Conservation (phyloP, 192 early-diverging fungal species). For the Coemansia sp. region DNA sequence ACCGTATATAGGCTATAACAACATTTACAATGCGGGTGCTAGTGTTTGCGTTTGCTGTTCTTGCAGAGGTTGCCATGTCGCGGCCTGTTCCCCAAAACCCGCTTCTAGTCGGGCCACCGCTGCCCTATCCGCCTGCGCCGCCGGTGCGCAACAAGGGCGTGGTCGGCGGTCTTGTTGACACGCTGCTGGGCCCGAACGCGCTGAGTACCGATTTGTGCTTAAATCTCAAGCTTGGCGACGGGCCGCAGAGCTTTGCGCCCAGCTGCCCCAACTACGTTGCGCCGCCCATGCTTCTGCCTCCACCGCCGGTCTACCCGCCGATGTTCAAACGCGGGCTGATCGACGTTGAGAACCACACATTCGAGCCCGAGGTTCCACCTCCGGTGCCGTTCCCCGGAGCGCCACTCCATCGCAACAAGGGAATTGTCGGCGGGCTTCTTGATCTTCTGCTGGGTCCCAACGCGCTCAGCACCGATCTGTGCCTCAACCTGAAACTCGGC, state of each 20-base stretch:
- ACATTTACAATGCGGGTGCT: constrained; percentile 39
- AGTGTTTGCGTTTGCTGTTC: constrained; percentile 42
- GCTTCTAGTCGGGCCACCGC: constrained; percentile 12
- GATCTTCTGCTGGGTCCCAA: constrained; percentile 50
- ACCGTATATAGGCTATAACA: not conserved
- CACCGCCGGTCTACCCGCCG: constrained; percentile 12
- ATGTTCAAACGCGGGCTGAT: constrained; percentile 49
- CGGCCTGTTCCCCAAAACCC: constrained; percentile 29
- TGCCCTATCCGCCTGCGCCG: constrained; percentile 33
- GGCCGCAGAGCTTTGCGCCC: constrained; percentile 49
- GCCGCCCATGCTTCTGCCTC: constrained; percentile 42
- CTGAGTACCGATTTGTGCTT: constrained; percentile 41
- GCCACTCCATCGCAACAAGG: constrained; percentile 42
- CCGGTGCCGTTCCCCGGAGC: constrained; percentile 34
- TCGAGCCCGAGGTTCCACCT: constrained; percentile 24
- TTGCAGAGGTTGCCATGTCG: constrained; percentile 41
- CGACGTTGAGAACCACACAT: constrained; percentile 32
- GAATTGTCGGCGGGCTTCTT: constrained; percentile 38
- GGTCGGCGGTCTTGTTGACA: constrained; percentile 42
- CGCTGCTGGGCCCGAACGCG: constrained; percentile 41
- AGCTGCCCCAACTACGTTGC: constrained; percentile 48
- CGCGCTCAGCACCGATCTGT: constrained; percentile 40
- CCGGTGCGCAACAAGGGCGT: constrained; percentile 46
- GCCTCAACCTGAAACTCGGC: constrained; percentile 50
- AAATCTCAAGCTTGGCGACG: constrained; percentile 52